phyloP scores from a whole-genome alignment of 2,329 filamentous ascomycete genomes.

The Colletotrichum higginsianum region DNA sequence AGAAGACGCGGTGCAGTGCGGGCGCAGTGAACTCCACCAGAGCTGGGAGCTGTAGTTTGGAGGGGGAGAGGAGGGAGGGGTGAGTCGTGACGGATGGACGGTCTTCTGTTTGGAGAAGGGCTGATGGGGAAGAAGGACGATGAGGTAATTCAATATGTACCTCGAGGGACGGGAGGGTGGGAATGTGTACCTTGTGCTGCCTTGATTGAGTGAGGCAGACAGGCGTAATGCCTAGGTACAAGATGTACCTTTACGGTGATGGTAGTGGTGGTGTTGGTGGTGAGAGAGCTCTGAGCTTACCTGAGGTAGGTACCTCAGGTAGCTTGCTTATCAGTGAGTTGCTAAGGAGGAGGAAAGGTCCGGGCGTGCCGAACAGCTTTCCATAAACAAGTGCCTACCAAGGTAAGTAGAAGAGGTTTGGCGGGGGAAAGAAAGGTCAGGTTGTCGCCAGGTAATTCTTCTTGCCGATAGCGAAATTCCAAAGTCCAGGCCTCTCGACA shows the following conservation, averaged over 20 bases:
- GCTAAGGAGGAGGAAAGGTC: slow-evolving; percentile 5
- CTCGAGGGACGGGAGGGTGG: neutral
- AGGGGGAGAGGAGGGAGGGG: slow-evolving; percentile 35
- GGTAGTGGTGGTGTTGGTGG: neutral
- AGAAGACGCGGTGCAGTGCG: slow-evolving; percentile 31
- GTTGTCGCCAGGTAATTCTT: neutral
- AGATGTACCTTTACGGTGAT: slow-evolving; percentile 11
- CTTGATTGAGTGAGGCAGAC: neutral
- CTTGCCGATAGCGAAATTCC: neutral
- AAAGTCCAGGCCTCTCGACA: neutral
- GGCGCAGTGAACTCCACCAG: slow-evolving; percentile 29
- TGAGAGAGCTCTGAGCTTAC: slow-evolving; percentile 28
- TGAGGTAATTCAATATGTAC: slow-evolving; percentile 31
- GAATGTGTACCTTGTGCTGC: slow-evolving; percentile 1
- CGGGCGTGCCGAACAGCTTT: neutral
- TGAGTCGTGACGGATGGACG: slow-evolving; percentile 2
- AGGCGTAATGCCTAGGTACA: neutral
- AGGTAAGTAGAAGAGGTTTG: neutral
- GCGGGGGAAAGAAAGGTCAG: neutral
- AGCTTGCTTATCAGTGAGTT: slow-evolving; percentile 24
- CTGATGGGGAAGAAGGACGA: slow-evolving; percentile 20
- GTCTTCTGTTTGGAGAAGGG: slow-evolving; percentile 30
- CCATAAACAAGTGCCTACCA: neutral
- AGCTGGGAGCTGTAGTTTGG: slow-evolving; percentile 38
- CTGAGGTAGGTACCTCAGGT: neutral